Percentiles rank a stretch among this genome's conserved stretches.
Evolutionary conservation across 2,329 filamentous ascomycete genomes (phyloP).

Genomic region (Fusarium torreyae): DNA sequence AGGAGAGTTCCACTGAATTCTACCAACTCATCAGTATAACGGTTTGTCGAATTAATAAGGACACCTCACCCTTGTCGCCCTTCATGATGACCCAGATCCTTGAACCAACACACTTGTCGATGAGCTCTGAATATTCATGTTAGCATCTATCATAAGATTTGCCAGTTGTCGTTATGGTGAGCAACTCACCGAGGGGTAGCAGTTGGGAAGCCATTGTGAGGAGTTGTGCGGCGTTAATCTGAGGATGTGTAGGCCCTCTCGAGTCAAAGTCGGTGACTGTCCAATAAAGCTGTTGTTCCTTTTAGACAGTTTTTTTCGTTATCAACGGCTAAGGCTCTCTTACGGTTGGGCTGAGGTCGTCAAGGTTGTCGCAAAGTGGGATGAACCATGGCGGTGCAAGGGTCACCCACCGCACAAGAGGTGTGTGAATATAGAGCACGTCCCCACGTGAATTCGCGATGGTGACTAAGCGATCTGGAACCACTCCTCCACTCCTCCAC

Average conservation of each 20-base stretch:
- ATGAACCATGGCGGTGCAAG: conserved; percentile 43
- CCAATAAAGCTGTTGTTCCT: neutral
- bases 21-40: conserved; percentile 57
- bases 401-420: conserved; percentile 13
- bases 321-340: conserved; percentile 12
- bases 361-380: conserved; percentile 49
- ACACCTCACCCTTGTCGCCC: conserved; percentile 86
- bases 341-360: conserved; percentile 29
- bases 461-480: conserved; percentile 54
- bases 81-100: conserved; percentile 99
- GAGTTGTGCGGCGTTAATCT: conserved; percentile 23
- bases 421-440: conserved; percentile 47
- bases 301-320: neutral
- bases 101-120: conserved; percentile 98
- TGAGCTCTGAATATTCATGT: conserved; percentile 78
- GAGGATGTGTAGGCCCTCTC: neutral
- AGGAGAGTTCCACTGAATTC: conserved; percentile 96
- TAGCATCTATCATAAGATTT: conserved; percentile 27
- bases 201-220: conserved; percentile 79
- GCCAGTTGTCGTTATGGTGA: conserved; percentile 1
- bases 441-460: conserved; percentile 55
- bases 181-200: conserved; percentile 74
- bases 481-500: conserved; percentile 13
- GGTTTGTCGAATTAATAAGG: neutral
- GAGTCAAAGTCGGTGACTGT: neutral